A percentile compares a stretch with the other conserved stretches of the same genome.
phyloP scores from a whole-genome alignment of 306 rosid genomes.

The Amphicarpaea edgeworthii region DNA sequence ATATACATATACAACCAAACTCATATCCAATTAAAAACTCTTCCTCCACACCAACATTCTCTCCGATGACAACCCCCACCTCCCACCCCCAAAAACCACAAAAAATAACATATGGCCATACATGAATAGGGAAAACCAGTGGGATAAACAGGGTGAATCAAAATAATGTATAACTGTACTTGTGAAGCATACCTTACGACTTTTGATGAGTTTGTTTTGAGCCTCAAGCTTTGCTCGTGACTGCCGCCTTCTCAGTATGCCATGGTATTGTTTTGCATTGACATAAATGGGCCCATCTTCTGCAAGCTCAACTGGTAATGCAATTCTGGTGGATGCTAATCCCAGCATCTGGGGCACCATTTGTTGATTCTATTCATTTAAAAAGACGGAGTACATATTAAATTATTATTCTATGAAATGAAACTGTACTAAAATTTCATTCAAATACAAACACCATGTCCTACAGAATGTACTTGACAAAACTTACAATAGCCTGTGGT shows the following conservation, averaged over 20 bases:
- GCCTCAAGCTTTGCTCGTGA: constrained; percentile 94
- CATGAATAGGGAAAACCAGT: neutral
- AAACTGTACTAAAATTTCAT: neutral
- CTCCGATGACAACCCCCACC: neutral
- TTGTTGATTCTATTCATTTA: constrained; percentile 47
- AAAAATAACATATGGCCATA: neutral
- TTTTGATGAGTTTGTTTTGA: constrained; percentile 74
- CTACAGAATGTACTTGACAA: neutral
- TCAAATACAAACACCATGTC: neutral
- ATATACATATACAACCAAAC: neutral
- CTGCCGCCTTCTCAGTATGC: constrained; percentile 88
- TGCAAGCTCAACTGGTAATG: constrained; percentile 74
- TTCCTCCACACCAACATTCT: neutral
- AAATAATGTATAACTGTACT: neutral
- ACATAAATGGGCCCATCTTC: constrained; percentile 91
- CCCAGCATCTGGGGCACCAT: constrained; percentile 62
- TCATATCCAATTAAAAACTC: neutral
- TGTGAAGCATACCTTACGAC: constrained; percentile 64
- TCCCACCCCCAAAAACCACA: neutral
- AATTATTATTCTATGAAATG: neutral
- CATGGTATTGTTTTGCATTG: constrained; percentile 91
- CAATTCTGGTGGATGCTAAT: constrained; percentile 69
- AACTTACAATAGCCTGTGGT: constrained; percentile 72
- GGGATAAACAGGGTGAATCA: neutral
- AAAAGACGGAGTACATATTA: neutral